phyloP scores from a whole-genome alignment of 75 land plant species.

The Pinus taeda region DNA sequence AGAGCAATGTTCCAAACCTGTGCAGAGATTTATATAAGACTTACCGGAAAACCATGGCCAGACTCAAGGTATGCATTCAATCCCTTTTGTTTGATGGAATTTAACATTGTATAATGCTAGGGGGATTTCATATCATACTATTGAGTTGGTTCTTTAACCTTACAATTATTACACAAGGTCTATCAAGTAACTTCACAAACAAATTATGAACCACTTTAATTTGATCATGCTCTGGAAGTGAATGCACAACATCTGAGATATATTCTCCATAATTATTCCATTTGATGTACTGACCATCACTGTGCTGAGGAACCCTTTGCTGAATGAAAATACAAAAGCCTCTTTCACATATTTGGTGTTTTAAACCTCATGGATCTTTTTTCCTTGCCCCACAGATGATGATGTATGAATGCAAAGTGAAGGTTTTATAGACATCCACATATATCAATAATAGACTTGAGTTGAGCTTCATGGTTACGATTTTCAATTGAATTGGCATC shows the following conservation, averaged over 20 bases:
- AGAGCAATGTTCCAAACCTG: slow-evolving; percentile 34
- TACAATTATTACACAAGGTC: too few species aligned
- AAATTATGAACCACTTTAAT: too few species aligned
- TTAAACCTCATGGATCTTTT: not conserved
- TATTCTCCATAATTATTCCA: not conserved
- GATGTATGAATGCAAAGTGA: too few species aligned
- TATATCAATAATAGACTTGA: too few species aligned
- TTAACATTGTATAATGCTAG: not conserved
- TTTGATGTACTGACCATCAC: not conserved
- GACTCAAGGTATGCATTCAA: slow-evolving; percentile 53
- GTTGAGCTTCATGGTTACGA: not conserved
- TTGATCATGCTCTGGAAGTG: too few species aligned
- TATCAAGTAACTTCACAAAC: too few species aligned
- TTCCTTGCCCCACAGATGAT: too few species aligned
- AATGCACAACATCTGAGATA: not conserved
- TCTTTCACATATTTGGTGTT: too few species aligned
- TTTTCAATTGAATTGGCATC: not conserved
- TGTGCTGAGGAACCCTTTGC: not conserved
- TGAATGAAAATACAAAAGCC: not conserved
- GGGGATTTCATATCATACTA: too few species aligned
- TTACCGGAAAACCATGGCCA: slow-evolving; percentile 89
- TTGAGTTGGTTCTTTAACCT: too few species aligned
- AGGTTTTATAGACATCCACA: too few species aligned
- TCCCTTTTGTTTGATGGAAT: not conserved
- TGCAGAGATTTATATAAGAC: slow-evolving; percentile 51